Evolutionary conservation across 306 rosid species (phyloP).

Genomic region (Glycine tomentella): DNA sequence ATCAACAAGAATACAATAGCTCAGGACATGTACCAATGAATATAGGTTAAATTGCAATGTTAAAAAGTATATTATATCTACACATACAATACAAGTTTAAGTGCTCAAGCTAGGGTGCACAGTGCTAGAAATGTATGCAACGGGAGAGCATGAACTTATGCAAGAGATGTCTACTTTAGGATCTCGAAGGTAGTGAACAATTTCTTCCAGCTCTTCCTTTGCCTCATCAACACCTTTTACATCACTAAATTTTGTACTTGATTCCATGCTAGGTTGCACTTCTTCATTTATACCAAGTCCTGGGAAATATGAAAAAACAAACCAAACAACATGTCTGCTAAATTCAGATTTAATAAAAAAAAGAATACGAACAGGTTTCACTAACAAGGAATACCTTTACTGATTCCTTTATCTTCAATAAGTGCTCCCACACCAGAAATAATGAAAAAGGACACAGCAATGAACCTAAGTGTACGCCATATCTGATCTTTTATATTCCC

Average conservation of each 20-base stretch:
- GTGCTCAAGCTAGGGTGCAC: background rate
- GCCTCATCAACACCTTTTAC: constrained; percentile 96
- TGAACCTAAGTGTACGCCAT: constrained; percentile 77
- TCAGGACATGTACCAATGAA: background rate
- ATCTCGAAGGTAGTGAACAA: constrained; percentile 91
- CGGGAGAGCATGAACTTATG: too few species aligned
- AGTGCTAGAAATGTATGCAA: too few species aligned
- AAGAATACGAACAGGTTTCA: constrained; percentile 16
- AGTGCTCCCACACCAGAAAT: constrained; percentile 87
- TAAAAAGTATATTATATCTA: background rate
- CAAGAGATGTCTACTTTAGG: constrained; percentile 77
- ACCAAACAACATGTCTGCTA: constrained; percentile 17
- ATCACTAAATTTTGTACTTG: constrained; percentile 79
- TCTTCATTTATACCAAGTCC: constrained; percentile 72
- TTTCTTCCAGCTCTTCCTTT: constrained; percentile 89
- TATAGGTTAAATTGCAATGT: background rate
- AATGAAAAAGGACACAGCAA: constrained; percentile 70
- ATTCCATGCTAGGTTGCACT: constrained; percentile 79
- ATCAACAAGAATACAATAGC: constrained; percentile 2
- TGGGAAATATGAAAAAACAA: constrained; percentile 40
- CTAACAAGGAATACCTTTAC: constrained; percentile 68
- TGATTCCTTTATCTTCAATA: constrained; percentile 84
- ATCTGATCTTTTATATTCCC: constrained; percentile 81
- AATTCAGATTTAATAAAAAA: constrained; percentile 23
- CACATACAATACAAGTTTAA: background rate